Evolutionary conservation across 108 stramenopile species (phyloP), one percentile per base, ranked within the genome.

Genomic region (Cylindrotheca fusiformis): DNA sequence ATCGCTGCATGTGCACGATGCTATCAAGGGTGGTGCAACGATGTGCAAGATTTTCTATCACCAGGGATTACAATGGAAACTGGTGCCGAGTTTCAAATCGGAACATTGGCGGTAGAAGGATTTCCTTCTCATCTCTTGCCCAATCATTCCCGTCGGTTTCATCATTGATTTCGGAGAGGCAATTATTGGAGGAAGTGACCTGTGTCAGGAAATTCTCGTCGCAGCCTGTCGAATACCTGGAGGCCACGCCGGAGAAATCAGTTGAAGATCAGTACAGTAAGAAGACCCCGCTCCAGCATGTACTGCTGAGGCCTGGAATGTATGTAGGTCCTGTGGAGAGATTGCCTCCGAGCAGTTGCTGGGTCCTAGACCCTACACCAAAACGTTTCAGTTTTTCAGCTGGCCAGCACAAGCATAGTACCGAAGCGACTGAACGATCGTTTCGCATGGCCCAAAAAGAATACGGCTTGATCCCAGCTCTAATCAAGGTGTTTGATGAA

Each of bases 241-340:
- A 58, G 8, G 5, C 26, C 4, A 21, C 18, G 20, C 20, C 19
- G 0, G 59, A 66, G 12, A 60, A 60, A 50, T 56, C 83, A 14
- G 70, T 97, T 51, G 96, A 98, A 72, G 72, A 96, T 53, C 85
- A 81, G 24, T 99, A 99, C 81, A 91, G 92, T 75, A 95, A 95
- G 69, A 98, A 97, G 83, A 97, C 96, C 1, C 99, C 97, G 69
- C 72, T 98, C 23, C 96, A 99, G 74, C 99, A 99, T 82, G 97
- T 99, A 55, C 87, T 99, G 26, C 75, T 98, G 52, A 85, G 96
- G 50, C 98, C 99, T 5, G 98, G 97, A 67, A 98, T 97, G 50
- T 99, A 99, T 81, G 91, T 92, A 64, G 91, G 88, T 32, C 80
- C 71, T 19, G 57, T 58, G 1, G 83, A 74, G 56, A 52, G 65